These are phyloP conservation scores for Ascochyta viciae-villosae DNA, from an alignment of 2,329 filamentous ascomycete genomes.

Conservation along the genomic window DNA sequence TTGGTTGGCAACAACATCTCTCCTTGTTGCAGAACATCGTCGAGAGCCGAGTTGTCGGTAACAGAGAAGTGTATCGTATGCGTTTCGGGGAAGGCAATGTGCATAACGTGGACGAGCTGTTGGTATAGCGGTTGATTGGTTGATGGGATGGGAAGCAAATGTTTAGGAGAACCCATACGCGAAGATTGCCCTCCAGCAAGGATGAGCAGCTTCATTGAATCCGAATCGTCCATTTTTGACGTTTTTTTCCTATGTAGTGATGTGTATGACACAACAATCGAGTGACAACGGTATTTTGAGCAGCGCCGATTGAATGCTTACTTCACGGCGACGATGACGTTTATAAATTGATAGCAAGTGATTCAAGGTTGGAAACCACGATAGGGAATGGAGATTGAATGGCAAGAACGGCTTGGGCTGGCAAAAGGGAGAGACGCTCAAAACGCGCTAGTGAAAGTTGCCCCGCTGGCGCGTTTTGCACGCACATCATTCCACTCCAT, in stretches of 20 bases:
- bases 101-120: constrained; percentile 1
- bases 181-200: constrained; percentile 10
- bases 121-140: constrained; percentile 4
- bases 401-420: no score
- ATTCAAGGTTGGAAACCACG: no score
- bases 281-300: no score
- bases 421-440: background rate
- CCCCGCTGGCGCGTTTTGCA: background rate
- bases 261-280: background rate
- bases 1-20: background rate
- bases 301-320: background rate
- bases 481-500: no score
- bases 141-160: constrained; percentile 4
- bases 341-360: no score
- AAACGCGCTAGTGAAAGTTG: constrained; percentile 1
- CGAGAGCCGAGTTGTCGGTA: background rate
- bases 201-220: background rate
- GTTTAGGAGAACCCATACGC: constrained; percentile 13
- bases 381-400: no score
- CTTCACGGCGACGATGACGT: background rate
- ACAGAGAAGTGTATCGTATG: background rate
- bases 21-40: background rate
- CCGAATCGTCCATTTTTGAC: background rate
- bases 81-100: background rate
- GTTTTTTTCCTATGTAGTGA: background rate